Conservation (phyloP, 2,329 filamentous ascomycete species). For the Nemania sp. region DNA sequence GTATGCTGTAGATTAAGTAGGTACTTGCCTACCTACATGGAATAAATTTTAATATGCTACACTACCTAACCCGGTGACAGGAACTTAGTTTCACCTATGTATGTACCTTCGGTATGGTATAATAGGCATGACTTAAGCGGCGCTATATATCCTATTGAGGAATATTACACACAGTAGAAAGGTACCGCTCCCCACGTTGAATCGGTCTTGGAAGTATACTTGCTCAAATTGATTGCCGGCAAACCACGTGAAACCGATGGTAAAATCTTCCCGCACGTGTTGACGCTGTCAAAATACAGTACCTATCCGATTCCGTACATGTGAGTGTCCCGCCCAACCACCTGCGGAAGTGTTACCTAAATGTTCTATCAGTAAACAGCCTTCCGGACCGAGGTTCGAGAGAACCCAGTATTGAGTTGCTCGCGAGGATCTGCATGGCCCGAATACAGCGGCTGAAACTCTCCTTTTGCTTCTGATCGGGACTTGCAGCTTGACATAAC, state of each 20-base stretch:
- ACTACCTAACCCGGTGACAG: background rate
- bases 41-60: too few relatives aligned
- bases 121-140: background rate
- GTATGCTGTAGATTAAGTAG: background rate
- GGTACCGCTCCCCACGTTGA: background rate
- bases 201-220: background rate
- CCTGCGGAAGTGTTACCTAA: too few relatives aligned
- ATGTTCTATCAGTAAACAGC: background rate
- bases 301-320: background rate
- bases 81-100: background rate
- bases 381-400: slow-evolving; percentile 11
- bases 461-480: slow-evolving; percentile 7
- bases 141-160: background rate
- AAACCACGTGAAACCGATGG: background rate
- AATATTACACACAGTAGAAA: background rate
- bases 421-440: background rate
- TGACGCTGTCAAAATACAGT: background rate
- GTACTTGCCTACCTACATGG: too few relatives aligned
- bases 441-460: background rate
- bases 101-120: too few relatives aligned
- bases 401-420: background rate
- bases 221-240: background rate
- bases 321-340: background rate
- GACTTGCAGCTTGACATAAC: background rate
- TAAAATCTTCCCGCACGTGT: background rate